phyloP scores from a whole-genome alignment of 2,329 filamentous ascomycete species.

The Ceratocystis cacaofunesta region DNA sequence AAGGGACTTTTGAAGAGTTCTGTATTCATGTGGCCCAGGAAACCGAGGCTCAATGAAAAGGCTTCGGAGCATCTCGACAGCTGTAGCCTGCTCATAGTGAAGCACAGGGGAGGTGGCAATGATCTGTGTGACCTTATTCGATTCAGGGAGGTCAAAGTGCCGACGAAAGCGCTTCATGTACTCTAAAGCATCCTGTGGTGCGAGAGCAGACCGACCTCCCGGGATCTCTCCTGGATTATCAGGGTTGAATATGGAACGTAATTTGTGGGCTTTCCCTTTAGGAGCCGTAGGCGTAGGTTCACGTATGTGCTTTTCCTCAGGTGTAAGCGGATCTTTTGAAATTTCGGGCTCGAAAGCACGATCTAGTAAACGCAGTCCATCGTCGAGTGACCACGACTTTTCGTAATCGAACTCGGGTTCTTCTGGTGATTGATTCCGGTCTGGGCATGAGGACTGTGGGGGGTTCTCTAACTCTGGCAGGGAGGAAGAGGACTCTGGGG shows the following conservation, averaged over 20 bases:
- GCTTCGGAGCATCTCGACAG: constrained; percentile 7
- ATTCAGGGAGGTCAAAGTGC: not conserved
- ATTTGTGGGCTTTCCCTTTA: not conserved
- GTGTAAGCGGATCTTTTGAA: not conserved
- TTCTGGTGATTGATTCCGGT: too few relatives aligned
- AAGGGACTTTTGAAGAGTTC: not conserved
- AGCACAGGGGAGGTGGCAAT: constrained; percentile 1
- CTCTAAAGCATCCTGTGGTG: constrained; percentile 4
- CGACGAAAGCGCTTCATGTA: constrained; percentile 14
- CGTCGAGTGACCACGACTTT: constrained; percentile 11
- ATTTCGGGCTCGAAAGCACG: not conserved
- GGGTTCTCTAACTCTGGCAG: not conserved
- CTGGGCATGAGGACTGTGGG: not conserved
- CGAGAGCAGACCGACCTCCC: not conserved
- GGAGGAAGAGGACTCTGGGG: not conserved
- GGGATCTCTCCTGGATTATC: not conserved
- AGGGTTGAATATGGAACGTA: not conserved
- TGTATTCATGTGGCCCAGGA: not conserved
- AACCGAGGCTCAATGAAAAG: not conserved
- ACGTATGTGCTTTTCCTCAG: constrained; percentile 3
- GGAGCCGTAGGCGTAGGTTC: not conserved
- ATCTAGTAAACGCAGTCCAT: constrained; percentile 1
- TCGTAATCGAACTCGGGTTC: constrained; percentile 1
- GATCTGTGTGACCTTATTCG: constrained; percentile 4
- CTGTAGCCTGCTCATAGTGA: constrained; percentile 7